Conservation (phyloP, 768 basidiomycete genomes). For the Myochromella boudieri region DNA sequence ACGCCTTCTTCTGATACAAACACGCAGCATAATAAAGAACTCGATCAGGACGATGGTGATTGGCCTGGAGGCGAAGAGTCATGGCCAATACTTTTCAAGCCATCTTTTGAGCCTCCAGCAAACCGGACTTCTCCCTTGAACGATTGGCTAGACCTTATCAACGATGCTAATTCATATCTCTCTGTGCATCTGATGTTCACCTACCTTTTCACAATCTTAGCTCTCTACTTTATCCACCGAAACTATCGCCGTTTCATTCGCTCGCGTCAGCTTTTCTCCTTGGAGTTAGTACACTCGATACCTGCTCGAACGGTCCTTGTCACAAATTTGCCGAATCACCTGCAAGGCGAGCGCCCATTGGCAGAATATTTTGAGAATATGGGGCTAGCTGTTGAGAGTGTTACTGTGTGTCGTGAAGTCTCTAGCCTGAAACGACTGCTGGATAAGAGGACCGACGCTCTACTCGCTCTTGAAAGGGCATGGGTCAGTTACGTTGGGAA, state of each 20-base stretch:
- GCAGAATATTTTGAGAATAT: slow-evolving; percentile 95
- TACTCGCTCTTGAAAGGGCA: slow-evolving; percentile 76
- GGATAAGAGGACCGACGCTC: slow-evolving; percentile 76
- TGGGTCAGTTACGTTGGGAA: slow-evolving; percentile 96
- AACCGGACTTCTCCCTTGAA: slow-evolving; percentile 37
- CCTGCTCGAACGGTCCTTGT: slow-evolving; percentile 92
- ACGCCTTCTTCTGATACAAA: slow-evolving; percentile 6
- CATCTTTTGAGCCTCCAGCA: slow-evolving; percentile 22
- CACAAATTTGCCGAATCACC: slow-evolving; percentile 77
- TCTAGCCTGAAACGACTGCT: slow-evolving; percentile 69
- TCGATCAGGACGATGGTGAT: slow-evolving; percentile 52
- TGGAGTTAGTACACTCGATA: slow-evolving; percentile 94
- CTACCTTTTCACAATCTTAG: slow-evolving; percentile 86
- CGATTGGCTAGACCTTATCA: slow-evolving; percentile 87
- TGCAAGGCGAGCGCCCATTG: slow-evolving; percentile 81
- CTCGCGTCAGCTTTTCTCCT: slow-evolving; percentile 88
- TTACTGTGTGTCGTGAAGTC: slow-evolving; percentile 84
- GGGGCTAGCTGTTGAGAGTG: slow-evolving; percentile 87
- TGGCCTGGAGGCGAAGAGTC: slow-evolving; percentile 43
- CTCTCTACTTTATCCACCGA: slow-evolving; percentile 82
- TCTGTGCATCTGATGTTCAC: slow-evolving; percentile 91
- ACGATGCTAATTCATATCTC: slow-evolving; percentile 86
- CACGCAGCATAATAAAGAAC: slow-evolving; percentile 69
- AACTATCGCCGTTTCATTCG: slow-evolving; percentile 90
- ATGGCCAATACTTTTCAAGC: slow-evolving; percentile 40